These are phyloP conservation scores for Aspergillus biplanus DNA, from an alignment of 495 filamentous ascomycete species.

Conservation along the genomic window DNA sequence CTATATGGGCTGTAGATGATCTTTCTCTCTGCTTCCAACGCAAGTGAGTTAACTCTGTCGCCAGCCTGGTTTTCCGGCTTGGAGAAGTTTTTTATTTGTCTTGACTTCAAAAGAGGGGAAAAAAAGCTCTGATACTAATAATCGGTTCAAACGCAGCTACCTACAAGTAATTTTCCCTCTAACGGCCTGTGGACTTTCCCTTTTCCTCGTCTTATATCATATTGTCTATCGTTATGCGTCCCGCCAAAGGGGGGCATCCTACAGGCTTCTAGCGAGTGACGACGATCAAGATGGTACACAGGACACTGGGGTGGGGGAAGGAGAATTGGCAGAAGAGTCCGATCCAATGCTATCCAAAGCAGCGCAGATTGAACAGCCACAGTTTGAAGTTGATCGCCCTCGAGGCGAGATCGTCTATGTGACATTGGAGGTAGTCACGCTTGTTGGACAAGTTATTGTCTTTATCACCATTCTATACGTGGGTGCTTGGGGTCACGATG, in stretches of 20 bases:
- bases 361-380: conserved; percentile 65
- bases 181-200: conserved; percentile 67
- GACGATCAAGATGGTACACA: conserved; percentile 51
- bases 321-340: conserved; percentile 66
- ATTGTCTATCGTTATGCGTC: conserved; percentile 54
- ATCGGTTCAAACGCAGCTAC: conserved; percentile 60
- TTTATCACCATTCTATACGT: conserved; percentile 64
- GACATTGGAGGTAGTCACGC: conserved; percentile 71
- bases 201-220: conserved; percentile 63
- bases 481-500: conserved; percentile 57
- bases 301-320: conserved; percentile 49
- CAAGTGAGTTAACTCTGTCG: conserved; percentile 63
- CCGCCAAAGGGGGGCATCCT: conserved; percentile 39
- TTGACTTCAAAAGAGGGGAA: not conserved
- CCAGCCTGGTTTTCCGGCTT: not conserved
- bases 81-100: no score
- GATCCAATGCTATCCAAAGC: conserved; percentile 66
- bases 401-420: conserved; percentile 71
- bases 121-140: not conserved
- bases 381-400: conserved; percentile 77
- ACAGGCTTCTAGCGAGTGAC: conserved; percentile 42
- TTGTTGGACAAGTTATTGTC: conserved; percentile 70
- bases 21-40: conserved; percentile 84
- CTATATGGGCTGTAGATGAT: conserved; percentile 87
- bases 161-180: conserved; percentile 84